A percentile compares a stretch with the other conserved stretches of the same genome.
Evolutionary conservation across 495 filamentous ascomycete genomes (phyloP).

Genomic region (Choiromyces venosus): DNA sequence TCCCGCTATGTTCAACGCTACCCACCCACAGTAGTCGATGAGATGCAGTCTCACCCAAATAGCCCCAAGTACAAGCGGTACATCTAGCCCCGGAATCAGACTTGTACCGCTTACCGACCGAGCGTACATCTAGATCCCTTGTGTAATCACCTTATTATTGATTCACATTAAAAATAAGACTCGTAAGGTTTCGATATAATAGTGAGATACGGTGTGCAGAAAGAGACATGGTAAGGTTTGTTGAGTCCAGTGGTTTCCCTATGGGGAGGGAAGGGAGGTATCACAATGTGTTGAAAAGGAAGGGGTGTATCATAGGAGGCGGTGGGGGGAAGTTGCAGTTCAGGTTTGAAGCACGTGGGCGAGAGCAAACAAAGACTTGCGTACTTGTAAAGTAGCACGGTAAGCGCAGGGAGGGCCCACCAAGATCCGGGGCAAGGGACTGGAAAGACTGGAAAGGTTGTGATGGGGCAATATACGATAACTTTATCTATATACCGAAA

Average conservation of each 20-base stretch:
- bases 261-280: not conserved
- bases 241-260: not conserved
- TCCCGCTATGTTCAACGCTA: not conserved
- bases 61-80: not conserved
- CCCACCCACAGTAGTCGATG: not conserved
- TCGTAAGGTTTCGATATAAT: not conserved
- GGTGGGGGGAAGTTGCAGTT: not conserved
- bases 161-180: not conserved
- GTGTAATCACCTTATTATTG: conserved; percentile 1
- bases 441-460: not conserved
- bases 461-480: not conserved
- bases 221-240: not conserved
- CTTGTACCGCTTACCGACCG: conserved; percentile 1
- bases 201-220: not conserved
- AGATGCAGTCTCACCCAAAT: conserved; percentile 3
- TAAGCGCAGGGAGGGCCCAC: not conserved
- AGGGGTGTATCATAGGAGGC: too few relatives aligned
- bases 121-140: not conserved
- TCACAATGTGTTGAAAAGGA: not conserved
- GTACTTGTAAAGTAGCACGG: not conserved
- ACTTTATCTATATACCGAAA: not conserved
- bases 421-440: not conserved
- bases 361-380: not conserved
- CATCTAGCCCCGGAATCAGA: not conserved
- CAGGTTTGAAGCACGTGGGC: not conserved